Evolutionary conservation across 2,329 filamentous ascomycete genomes (phyloP).

Genomic region (Neonectria ditissima): DNA sequence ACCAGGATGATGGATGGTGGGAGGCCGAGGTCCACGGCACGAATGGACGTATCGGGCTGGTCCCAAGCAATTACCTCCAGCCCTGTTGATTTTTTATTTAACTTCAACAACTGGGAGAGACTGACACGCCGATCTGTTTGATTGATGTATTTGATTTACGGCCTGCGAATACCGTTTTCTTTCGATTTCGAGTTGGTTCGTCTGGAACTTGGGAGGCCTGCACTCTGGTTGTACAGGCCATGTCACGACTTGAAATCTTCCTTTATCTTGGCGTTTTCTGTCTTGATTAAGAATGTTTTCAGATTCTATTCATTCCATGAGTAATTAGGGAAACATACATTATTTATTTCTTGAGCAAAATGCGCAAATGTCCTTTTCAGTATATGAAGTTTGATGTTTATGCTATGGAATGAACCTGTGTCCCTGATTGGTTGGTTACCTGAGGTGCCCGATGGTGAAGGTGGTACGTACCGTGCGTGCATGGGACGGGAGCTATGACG

Average conservation of each 20-base stretch:
- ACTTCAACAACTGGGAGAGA: conserved; percentile 23
- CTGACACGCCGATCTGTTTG: conserved; percentile 25
- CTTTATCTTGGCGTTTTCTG: conserved; percentile 24
- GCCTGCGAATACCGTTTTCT: conserved; percentile 32
- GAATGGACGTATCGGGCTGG: conserved; percentile 69
- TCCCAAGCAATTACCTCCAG: conserved; percentile 77
- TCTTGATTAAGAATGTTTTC: conserved; percentile 34
- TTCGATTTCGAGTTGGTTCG: conserved; percentile 17
- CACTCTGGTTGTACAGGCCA: conserved; percentile 14
- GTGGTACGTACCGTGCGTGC: conserved; percentile 33
- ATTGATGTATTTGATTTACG: conserved; percentile 25
- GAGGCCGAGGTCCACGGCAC: conserved; percentile 90
- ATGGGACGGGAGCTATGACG: conserved; percentile 37
- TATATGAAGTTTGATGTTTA: too few species aligned
- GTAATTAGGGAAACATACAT: conserved; percentile 18
- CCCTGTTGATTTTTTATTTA: conserved; percentile 53
- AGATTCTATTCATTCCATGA: conserved; percentile 29
- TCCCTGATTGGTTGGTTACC: too few species aligned
- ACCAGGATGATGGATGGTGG: conserved; percentile 99
- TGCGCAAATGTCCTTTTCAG: background rate
- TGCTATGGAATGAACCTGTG: too few species aligned
- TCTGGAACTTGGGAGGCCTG: conserved; percentile 32
- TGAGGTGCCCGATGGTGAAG: too few species aligned
- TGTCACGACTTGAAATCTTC: conserved; percentile 28
- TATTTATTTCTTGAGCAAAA: conserved; percentile 4